Conservation (phyloP, 768 basidiomycete genomes). For the Auriscalpium orientale region DNA sequence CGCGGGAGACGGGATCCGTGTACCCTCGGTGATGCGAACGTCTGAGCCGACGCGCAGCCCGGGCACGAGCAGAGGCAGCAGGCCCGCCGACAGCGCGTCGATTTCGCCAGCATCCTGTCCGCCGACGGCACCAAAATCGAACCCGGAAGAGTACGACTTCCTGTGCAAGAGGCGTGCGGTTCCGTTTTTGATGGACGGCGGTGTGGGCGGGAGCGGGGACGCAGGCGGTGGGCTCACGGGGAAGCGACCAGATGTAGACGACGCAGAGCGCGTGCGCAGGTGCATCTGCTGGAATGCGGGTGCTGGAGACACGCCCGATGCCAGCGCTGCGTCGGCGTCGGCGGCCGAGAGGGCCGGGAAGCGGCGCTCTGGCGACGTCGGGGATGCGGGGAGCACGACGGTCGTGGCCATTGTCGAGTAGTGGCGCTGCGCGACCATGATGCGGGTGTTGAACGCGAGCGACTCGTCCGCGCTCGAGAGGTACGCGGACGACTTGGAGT, state of each 20-base stretch:
- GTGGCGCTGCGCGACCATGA: constrained; percentile 69
- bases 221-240: constrained; percentile 50
- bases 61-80: constrained; percentile 61
- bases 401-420: constrained; percentile 67
- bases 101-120: constrained; percentile 52
- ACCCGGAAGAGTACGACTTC: constrained; percentile 44
- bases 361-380: constrained; percentile 25
- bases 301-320: constrained; percentile 6
- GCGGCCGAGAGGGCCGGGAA: constrained; percentile 27
- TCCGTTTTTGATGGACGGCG: constrained; percentile 49
- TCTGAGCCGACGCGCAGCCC: constrained; percentile 52
- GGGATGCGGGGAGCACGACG: constrained; percentile 44
- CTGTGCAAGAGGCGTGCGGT: constrained; percentile 44
- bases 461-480: constrained; percentile 45
- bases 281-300: constrained; percentile 27
- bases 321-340: constrained; percentile 8
- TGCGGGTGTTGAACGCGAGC: constrained; percentile 41
- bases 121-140: constrained; percentile 51
- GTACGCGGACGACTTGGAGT: constrained; percentile 51
- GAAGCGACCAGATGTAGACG: constrained; percentile 40
- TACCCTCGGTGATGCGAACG: constrained; percentile 39
- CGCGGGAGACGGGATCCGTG: constrained; percentile 13
- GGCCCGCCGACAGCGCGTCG: constrained; percentile 60
- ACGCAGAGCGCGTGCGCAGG: constrained; percentile 54
- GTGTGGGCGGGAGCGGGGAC: constrained; percentile 69